These are phyloP conservation scores for Ogataea ramenticola DNA, from an alignment of 805 yeast genomes.

Conservation along the genomic window DNA sequence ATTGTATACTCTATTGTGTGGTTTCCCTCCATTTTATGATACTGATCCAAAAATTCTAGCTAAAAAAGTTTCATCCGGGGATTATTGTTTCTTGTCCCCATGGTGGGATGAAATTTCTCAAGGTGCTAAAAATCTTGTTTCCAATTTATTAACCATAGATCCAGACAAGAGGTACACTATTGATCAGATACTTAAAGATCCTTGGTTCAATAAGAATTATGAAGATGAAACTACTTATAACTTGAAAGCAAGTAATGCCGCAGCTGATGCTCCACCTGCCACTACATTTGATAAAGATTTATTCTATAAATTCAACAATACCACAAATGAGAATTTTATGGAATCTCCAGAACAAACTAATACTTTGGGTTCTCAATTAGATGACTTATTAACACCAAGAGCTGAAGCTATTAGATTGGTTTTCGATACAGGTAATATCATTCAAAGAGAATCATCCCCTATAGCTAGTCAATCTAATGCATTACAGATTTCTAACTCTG, in stretches of 20 bases:
- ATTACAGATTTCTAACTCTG: background rate
- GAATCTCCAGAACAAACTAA: background rate
- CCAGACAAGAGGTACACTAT: constrained; percentile 63
- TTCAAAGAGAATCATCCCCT: constrained; percentile 21
- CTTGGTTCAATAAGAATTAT: constrained; percentile 46
- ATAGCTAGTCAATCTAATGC: background rate
- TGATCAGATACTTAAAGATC: constrained; percentile 60
- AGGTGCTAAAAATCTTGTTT: constrained; percentile 65
- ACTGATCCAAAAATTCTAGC: constrained; percentile 58
- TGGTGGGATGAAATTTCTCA: constrained; percentile 84
- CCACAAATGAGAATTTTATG: background rate
- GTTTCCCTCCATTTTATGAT: constrained; percentile 73
- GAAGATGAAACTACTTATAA: constrained; percentile 10
- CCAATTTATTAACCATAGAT: constrained; percentile 59
- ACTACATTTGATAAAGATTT: constrained; percentile 21
- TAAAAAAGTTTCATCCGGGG: constrained; percentile 62
- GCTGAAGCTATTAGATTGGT: constrained; percentile 31
- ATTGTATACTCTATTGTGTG: constrained; percentile 59
- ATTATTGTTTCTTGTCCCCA: constrained; percentile 66
- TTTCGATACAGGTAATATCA: constrained; percentile 27
- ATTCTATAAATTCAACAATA: constrained; percentile 19
- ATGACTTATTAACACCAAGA: constrained; percentile 26
- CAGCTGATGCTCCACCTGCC: constrained; percentile 23
- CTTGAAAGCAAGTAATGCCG: constrained; percentile 2
- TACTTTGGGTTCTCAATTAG: constrained; percentile 1